Base-by-base conservation (phyloP, 2,329 filamentous ascomycete species). In the Penicillium frequentans region DNA sequence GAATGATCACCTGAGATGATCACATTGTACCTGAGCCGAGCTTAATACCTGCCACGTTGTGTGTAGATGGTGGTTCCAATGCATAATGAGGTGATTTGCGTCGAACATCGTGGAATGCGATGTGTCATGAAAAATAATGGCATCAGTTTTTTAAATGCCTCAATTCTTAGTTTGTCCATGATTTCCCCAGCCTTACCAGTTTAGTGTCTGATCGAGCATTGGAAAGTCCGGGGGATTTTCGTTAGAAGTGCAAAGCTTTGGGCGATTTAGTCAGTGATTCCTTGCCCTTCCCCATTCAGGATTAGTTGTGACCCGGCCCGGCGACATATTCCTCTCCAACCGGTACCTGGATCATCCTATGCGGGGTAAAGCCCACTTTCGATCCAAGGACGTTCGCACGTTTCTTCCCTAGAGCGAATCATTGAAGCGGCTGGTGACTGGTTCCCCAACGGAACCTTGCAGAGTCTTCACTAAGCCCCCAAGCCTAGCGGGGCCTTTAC, bases 301-400 rank as follows among this genome's bases (percentile, higher is more conserved):
- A 14, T 21, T 16, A 21, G 21, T 24, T 11, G n/a, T 24, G 37
- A 19, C 27, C 63, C 62, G 62, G 62, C 44, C 64, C 62, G 64
- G 64, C 53, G 23, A 56, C 50, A 45, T 48, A 58, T 54, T 56
- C 56, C 62, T 59, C 57, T 35, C 52, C 57, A 65, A 57, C 24
- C 54, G 61, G 64, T 67, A 66, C 64, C 64, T 67, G 63, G 57
- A 66, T 63, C 57, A 53, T 55, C 55, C 49, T 23, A 61, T 64
- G 63, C 64, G 64, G 63, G 64, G 63, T 66, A 61, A 49, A 31
- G 29, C 19, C 26, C 26, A 27, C 21, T 42, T 26, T 47, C 59
- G 61, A 67, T 64, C 60, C 56, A 58, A 21, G 46, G 51, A 47
- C 24, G 13, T 37, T 33, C 39, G 43, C 55, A 60, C 56, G 55